phyloP scores from a whole-genome alignment of 257 asterid genomes.

The Penstemon barbatus region DNA sequence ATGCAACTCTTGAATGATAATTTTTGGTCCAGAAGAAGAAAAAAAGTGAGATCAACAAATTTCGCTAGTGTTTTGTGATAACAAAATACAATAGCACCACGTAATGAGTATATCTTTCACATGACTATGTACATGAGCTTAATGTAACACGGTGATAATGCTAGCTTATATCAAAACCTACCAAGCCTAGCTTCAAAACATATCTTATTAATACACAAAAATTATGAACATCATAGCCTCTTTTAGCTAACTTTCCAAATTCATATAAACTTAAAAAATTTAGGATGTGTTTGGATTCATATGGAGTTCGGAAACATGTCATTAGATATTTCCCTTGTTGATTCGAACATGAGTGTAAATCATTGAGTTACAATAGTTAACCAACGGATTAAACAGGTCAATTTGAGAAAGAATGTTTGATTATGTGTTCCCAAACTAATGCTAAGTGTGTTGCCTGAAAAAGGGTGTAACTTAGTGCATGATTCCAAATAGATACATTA shows the following conservation, averaged over 20 bases:
- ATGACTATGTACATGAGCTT: no score
- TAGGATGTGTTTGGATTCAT: background rate
- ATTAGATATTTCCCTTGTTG: background rate
- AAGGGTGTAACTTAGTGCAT: no score
- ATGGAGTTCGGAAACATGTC: background rate
- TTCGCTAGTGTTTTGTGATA: background rate
- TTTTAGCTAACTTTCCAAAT: background rate
- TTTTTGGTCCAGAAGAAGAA: conserved; percentile 27
- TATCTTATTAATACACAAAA: background rate
- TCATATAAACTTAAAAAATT: background rate
- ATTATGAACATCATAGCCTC: background rate
- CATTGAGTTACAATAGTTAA: background rate
- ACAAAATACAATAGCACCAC: background rate
- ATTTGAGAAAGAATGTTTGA: background rate
- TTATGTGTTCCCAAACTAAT: background rate
- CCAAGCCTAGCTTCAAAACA: conserved; percentile 15
- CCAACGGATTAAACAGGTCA: background rate
- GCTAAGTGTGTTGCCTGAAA: background rate
- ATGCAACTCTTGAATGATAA: conserved; percentile 69
- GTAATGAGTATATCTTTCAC: background rate
- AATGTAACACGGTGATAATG: background rate
- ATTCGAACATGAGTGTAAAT: background rate
- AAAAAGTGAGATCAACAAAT: conserved; percentile 16
- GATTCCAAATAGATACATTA: no score
- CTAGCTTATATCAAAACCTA: background rate